phyloP scores from a whole-genome alignment of 768 basidiomycete species.

The Boletus pseudo-olivaceus region DNA sequence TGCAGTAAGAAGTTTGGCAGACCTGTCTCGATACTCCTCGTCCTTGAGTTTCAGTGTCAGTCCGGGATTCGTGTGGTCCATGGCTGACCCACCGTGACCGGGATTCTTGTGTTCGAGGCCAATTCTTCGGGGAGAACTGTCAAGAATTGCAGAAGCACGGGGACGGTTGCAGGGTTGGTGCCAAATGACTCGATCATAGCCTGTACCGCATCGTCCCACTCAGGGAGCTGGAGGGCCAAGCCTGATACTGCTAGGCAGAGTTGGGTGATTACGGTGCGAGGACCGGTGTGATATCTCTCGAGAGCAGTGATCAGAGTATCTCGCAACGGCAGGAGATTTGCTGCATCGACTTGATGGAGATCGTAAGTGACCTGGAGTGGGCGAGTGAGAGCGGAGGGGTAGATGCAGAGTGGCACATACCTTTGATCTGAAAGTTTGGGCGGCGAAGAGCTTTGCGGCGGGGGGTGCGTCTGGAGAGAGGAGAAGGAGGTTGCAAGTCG shows the following conservation, averaged over 20 bases:
- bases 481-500: conserved; percentile 88
- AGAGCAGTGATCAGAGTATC: conserved; percentile 84
- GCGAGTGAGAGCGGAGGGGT: conserved; percentile 32
- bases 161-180: conserved; percentile 77
- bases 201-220: conserved; percentile 80
- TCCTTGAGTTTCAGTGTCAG: conserved; percentile 45
- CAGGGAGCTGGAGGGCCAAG: conserved; percentile 82
- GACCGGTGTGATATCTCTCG: conserved; percentile 67
- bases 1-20: conserved; percentile 56
- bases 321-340: conserved; percentile 72
- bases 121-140: conserved; percentile 90
- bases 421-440: conserved; percentile 95
- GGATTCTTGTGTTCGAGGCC: conserved; percentile 78
- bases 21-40: conserved; percentile 66
- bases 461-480: conserved; percentile 71
- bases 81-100: conserved; percentile 68
- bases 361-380: conserved; percentile 84
- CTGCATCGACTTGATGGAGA: conserved; percentile 77
- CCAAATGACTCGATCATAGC: conserved; percentile 84
- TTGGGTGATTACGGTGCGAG: conserved; percentile 82
- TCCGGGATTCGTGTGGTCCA: neutral
- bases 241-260: conserved; percentile 88
- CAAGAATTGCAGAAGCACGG: conserved; percentile 83
- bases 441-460: conserved; percentile 88
- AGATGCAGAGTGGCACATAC: conserved; percentile 41